Evolutionary conservation across 1,139 yeast genomes (phyloP), one percentile per base, ranked within the genome.

Genomic region (Diutina neorugosa): DNA sequence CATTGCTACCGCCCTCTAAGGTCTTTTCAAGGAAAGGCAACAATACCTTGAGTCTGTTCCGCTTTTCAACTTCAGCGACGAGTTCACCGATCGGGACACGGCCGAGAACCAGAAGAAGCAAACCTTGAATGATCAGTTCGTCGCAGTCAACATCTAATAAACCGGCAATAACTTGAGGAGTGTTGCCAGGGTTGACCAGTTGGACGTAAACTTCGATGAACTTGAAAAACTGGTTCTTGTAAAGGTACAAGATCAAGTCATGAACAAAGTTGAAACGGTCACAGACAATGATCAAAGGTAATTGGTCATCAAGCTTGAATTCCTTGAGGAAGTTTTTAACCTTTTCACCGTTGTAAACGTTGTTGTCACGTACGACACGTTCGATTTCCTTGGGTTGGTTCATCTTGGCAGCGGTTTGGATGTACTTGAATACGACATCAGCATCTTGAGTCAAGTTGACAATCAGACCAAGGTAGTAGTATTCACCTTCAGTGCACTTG

Each of bases 181-280:
- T 89, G 66, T 88, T 87, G 4, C 93, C 75, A 52, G 98, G 96
- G 69, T 93, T 94, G 53, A 93, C 98, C 65, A 90, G 94, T 73
- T 93, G 98, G 54, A 94, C 98, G 63, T 93, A 93, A 53, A 93
- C 96, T 71, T 93, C 98, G 69, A 93, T 93, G 62, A 91, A 93
- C 69, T 93, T 89, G 81, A 90, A 87, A 71, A 83, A 91, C 69
- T 91, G 93, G 70, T 91, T 87, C 74, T 93, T 93, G 83, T 93
- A 93, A 67, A 93, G 78, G 71, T 87, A 93, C 65, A 93, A 78
- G 55, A 93, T 84, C 73, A 93, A 80, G 69, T 93, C 99, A 67
- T 93, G 98, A 55, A 93, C 91, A 68, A 83, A 93, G 68, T 85
- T 78, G 71, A 78, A 89, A 65, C 97, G 81, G 73, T 93, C 98